Percentiles rank a stretch among this genome's conserved stretches.
These are phyloP conservation scores for Ceratorhiza oryzae-sativae DNA, from an alignment of 1,284 basidiomycete genomes.

Conservation along the genomic window DNA sequence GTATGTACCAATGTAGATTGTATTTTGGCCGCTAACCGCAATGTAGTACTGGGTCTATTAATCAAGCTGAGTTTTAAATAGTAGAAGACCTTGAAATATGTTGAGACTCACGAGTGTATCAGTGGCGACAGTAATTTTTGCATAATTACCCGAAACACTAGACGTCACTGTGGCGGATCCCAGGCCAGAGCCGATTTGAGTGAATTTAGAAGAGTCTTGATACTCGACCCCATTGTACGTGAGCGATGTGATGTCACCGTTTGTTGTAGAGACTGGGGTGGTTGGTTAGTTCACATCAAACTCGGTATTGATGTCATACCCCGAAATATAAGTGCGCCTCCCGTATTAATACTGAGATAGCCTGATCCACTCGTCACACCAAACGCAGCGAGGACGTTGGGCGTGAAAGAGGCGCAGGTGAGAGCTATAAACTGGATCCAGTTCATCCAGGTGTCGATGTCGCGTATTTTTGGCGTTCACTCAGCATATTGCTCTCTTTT, in stretches of 20 bases:
- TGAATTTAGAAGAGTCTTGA: slow-evolving; percentile 33
- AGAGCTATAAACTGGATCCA: slow-evolving; percentile 19
- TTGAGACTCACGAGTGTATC: slow-evolving; percentile 26
- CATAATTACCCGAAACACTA: slow-evolving; percentile 36
- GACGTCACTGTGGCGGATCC: slow-evolving; percentile 4
- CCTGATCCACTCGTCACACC: slow-evolving; percentile 37
- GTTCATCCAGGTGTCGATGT: background rate
- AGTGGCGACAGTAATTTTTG: slow-evolving; percentile 26
- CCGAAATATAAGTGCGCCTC: slow-evolving; percentile 33
- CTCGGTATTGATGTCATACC: slow-evolving; percentile 16
- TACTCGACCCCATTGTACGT: slow-evolving; percentile 35
- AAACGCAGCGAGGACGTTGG: slow-evolving; percentile 33
- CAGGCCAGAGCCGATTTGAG: slow-evolving; percentile 38
- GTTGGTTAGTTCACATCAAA: too few relatives aligned
- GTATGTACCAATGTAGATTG: slow-evolving; percentile 40
- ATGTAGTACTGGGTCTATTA: slow-evolving; percentile 40
- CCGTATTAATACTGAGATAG: slow-evolving; percentile 36
- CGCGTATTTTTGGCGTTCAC: too few relatives aligned
- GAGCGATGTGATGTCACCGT: slow-evolving; percentile 40
- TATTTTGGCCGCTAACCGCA: slow-evolving; percentile 35
- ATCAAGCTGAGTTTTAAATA: background rate
- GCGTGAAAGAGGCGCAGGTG: background rate
- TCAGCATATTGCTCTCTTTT: background rate
- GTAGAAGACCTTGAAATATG: background rate
- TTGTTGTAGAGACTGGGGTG: slow-evolving; percentile 14